These are phyloP conservation scores for Apiotrichum gracile DNA, from an alignment of 1,284 basidiomycete species.

Conservation along the genomic window DNA sequence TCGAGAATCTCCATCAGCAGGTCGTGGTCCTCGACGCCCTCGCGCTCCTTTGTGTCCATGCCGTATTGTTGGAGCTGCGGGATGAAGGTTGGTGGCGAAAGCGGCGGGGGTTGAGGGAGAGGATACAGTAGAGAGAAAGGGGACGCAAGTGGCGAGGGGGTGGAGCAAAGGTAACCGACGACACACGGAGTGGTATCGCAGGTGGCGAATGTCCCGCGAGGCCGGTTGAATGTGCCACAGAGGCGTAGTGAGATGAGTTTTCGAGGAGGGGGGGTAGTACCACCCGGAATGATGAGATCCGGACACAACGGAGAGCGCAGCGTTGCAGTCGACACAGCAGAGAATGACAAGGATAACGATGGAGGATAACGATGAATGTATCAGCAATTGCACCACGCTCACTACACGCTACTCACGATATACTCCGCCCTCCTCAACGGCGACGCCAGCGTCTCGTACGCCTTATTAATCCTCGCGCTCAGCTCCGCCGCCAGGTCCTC, in stretches of 20 bases:
- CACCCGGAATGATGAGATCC: background rate
- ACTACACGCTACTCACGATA: constrained; percentile 29
- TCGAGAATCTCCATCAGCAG: constrained; percentile 77
- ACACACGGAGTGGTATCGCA: background rate
- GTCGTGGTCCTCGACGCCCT: constrained; percentile 64
- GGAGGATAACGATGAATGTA: background rate
- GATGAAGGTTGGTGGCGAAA: background rate
- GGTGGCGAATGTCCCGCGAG: too few species aligned
- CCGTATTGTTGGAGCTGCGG: constrained; percentile 57
- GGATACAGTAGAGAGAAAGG: background rate
- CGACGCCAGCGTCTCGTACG: constrained; percentile 40
- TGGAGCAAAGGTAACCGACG: background rate
- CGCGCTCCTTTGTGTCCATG: constrained; percentile 61
- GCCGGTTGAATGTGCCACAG: background rate
- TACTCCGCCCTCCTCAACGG: constrained; percentile 45
- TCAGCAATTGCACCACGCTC: too few species aligned
- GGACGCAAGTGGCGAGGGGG: background rate
- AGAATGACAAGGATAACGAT: background rate
- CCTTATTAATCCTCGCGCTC: constrained; percentile 41
- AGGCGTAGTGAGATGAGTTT: background rate
- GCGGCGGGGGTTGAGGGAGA: too few species aligned
- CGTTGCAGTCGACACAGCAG: background rate
- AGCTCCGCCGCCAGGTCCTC: constrained; percentile 35
- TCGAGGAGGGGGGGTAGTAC: background rate
- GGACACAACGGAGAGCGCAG: background rate